Evolutionary conservation across 768 basidiomycete genomes (phyloP).

Genomic region (Hericium erinaceus): DNA sequence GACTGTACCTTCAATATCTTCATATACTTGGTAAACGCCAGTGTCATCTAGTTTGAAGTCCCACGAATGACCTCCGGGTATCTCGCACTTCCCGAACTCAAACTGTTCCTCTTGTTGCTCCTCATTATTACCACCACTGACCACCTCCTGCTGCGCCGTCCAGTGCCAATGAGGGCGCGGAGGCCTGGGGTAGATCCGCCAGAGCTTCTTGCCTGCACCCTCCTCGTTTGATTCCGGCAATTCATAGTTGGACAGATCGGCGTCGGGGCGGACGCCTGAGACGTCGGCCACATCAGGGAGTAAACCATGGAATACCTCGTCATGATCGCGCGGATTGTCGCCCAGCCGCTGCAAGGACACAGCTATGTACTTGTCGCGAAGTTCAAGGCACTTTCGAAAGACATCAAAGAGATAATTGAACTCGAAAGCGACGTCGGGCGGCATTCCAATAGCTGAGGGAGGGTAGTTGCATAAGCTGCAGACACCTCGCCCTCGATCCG

Average conservation of each 20-base stretch:
- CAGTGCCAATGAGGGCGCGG: conserved; percentile 97
- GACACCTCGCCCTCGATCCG: conserved; percentile 9
- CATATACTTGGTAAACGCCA: conserved; percentile 87
- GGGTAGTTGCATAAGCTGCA: conserved; percentile 7
- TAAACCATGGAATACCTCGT: conserved; percentile 65
- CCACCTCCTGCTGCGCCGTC: conserved; percentile 40
- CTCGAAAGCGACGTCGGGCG: conserved; percentile 16
- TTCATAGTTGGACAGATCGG: conserved; percentile 22
- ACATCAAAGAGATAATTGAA: conserved; percentile 45
- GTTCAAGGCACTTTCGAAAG: conserved; percentile 76
- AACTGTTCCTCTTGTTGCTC: conserved; percentile 40
- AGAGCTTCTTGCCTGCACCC: conserved; percentile 29
- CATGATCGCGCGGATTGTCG: conserved; percentile 90
- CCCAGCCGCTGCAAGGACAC: conserved; percentile 86
- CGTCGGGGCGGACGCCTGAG: conserved; percentile 59
- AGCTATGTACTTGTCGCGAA: conserved; percentile 93
- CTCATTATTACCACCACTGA: conserved; percentile 26
- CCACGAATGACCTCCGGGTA: conserved; percentile 55
- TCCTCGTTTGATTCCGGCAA: conserved; percentile 16
- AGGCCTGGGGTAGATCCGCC: conserved; percentile 88
- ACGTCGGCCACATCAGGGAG: conserved; percentile 54
- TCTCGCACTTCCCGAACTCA: conserved; percentile 57
- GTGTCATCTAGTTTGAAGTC: conserved; percentile 71
- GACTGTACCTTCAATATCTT: conserved; percentile 26
- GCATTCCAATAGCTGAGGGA: background rate